These are phyloP conservation scores for Infundibulicybe gibba DNA, from an alignment of 768 basidiomycete species.

Conservation along the genomic window DNA sequence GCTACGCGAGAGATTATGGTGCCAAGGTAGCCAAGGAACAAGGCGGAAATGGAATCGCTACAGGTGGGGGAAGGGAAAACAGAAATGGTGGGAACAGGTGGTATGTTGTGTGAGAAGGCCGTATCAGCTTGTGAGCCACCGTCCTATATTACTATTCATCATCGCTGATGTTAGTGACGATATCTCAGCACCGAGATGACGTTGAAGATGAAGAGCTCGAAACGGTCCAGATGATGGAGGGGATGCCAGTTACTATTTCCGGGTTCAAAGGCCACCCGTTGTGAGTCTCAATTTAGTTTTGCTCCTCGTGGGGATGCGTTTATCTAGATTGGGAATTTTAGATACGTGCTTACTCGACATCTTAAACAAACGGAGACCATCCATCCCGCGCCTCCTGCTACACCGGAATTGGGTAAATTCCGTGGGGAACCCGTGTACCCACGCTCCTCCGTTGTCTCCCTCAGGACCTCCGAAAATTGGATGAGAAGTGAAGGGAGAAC, in stretches of 20 bases:
- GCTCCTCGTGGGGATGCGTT: not conserved
- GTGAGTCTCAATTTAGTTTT: slow-evolving; percentile 36
- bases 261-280: slow-evolving; percentile 97
- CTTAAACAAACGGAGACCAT: slow-evolving; percentile 86
- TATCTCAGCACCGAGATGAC: slow-evolving; percentile 80
- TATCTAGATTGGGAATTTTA: slow-evolving; percentile 19
- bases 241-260: slow-evolving; percentile 86
- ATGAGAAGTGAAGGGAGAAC: slow-evolving; percentile 77
- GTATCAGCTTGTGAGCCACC: slow-evolving; percentile 73
- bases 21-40: slow-evolving; percentile 81
- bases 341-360: slow-evolving; percentile 84
- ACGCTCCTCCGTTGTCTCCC: slow-evolving; percentile 74
- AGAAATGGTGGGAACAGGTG: slow-evolving; percentile 85
- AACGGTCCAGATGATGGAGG: slow-evolving; percentile 73
- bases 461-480: slow-evolving; percentile 95
- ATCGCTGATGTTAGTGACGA: slow-evolving; percentile 11
- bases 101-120: slow-evolving; percentile 62
- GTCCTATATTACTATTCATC: slow-evolving; percentile 9
- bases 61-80: slow-evolving; percentile 47
- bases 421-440: slow-evolving; percentile 91
- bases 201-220: slow-evolving; percentile 89
- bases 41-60: slow-evolving; percentile 42
- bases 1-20: slow-evolving; percentile 81
- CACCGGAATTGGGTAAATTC: slow-evolving; percentile 85
- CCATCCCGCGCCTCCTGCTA: slow-evolving; percentile 57